These are phyloP conservation scores for Podospora conica DNA, from an alignment of 495 filamentous ascomycete genomes.

Conservation along the genomic window DNA sequence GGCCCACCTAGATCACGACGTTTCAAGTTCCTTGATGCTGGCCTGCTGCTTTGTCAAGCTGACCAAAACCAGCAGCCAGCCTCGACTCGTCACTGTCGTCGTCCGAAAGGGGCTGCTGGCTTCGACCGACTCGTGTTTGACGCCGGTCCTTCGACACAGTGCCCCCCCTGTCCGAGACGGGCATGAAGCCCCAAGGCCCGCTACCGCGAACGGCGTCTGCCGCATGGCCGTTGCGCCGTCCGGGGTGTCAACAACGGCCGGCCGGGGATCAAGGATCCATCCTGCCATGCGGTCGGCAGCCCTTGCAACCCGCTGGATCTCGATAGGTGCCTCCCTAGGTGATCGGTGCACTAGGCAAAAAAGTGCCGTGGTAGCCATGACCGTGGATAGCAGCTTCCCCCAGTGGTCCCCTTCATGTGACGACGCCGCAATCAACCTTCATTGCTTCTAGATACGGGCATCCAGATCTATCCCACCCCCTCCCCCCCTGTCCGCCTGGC, in stretches of 20 bases:
- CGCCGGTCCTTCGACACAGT: constrained; percentile 10
- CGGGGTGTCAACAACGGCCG: not conserved
- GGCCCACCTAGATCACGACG: constrained; percentile 13
- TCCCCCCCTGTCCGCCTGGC: not conserved
- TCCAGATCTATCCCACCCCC: constrained; percentile 15
- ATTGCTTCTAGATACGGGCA: constrained; percentile 19
- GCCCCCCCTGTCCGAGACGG: constrained; percentile 5
- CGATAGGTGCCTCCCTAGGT: not conserved
- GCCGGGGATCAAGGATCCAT: not conserved
- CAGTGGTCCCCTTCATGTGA: constrained; percentile 31
- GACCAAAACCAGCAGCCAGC: constrained; percentile 23
- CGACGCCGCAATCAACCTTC: constrained; percentile 26
- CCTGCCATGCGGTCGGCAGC: not conserved
- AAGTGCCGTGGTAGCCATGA: constrained; percentile 26
- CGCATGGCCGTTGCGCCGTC: constrained; percentile 10
- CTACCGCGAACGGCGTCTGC: constrained; percentile 12
- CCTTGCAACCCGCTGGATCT: not conserved
- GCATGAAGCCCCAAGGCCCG: not conserved
- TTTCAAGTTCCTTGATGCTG: constrained; percentile 10
- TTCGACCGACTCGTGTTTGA: not conserved
- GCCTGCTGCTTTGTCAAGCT: constrained; percentile 30
- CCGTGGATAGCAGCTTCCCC: constrained; percentile 16
- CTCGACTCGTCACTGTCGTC: constrained; percentile 10
- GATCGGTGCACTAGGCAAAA: constrained; percentile 6
- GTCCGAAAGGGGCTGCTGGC: constrained; percentile 21